Conservation (phyloP, 2,329 filamentous ascomycete genomes). For the Xylariaceae sp. region DNA sequence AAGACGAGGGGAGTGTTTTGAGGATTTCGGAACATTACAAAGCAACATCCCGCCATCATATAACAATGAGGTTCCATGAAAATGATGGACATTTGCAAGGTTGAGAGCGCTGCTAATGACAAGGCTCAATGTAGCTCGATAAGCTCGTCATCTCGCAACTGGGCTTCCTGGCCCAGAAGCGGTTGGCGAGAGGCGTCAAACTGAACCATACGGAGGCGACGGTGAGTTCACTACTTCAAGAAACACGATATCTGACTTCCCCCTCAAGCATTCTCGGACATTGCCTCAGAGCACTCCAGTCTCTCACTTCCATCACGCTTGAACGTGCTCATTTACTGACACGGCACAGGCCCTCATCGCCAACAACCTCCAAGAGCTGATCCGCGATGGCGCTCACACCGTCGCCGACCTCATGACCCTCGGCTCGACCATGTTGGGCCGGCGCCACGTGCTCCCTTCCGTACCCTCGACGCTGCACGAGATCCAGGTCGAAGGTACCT, state of each 20-base stretch:
- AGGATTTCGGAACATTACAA: too few species aligned
- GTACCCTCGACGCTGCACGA: conserved; percentile 76
- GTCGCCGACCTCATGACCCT: conserved; percentile 92
- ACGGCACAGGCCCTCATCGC: conserved; percentile 67
- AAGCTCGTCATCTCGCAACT: conserved; percentile 92
- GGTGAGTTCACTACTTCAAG: too few species aligned
- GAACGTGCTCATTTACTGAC: background rate
- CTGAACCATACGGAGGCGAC: conserved; percentile 88
- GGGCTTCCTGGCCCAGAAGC: conserved; percentile 79
- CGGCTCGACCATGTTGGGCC: conserved; percentile 87
- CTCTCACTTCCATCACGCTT: too few species aligned
- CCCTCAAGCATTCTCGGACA: too few species aligned
- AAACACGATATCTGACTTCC: background rate
- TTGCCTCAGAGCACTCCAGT: too few species aligned
- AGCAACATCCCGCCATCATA: too few species aligned
- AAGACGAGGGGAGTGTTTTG: too few species aligned
- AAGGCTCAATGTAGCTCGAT: conserved; percentile 62
- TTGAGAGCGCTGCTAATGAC: background rate
- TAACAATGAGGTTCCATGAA: too few species aligned
- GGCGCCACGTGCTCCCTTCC: conserved; percentile 82
- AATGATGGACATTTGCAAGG: too few species aligned
- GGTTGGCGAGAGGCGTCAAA: conserved; percentile 81
- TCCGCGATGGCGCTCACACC: conserved; percentile 90
- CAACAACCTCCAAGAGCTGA: conserved; percentile 88
- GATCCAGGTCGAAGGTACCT: conserved; percentile 92